Evolutionary conservation across 345 rosid species (phyloP).

Genomic region (Bruguiera sexangula): DNA sequence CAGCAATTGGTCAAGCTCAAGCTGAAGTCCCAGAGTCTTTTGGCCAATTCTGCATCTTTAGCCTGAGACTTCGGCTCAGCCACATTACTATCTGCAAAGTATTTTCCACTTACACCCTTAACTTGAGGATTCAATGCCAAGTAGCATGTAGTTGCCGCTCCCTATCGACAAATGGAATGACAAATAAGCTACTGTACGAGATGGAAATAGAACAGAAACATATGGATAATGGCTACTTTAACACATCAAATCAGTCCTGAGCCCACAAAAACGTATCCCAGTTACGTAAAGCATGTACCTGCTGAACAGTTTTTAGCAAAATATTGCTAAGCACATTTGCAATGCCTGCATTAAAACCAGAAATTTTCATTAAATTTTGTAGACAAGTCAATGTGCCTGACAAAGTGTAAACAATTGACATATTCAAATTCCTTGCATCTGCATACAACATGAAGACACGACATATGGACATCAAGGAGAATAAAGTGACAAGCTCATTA

Average conservation of each 20-base stretch:
- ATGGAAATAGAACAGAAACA: background rate
- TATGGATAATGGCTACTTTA: background rate
- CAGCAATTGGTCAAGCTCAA: conserved; percentile 28
- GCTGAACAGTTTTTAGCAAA: conserved; percentile 55
- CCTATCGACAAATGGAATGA: conserved; percentile 32
- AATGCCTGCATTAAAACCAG: conserved; percentile 38
- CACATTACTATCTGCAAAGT: conserved; percentile 52
- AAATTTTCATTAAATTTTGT: background rate
- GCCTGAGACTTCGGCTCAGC: conserved; percentile 41
- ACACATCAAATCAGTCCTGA: background rate
- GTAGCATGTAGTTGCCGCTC: conserved; percentile 80
- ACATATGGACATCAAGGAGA: too few relatives aligned
- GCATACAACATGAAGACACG: background rate
- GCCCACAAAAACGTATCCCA: background rate
- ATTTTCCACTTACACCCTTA: conserved; percentile 63
- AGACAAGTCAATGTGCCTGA: background rate
- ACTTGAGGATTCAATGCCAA: conserved; percentile 67
- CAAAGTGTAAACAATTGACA: background rate
- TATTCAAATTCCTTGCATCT: background rate
- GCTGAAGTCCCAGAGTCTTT: conserved; percentile 73
- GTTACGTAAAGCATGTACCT: conserved; percentile 33
- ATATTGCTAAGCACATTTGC: conserved; percentile 37
- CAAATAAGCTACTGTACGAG: background rate
- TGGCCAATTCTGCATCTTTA: conserved; percentile 45
- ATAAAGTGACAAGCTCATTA: too few relatives aligned